Evolutionary conservation across 208 protist species (phyloP), one percentile per base, ranked within the genome.

Genomic region (Trypanosoma melophagium): DNA sequence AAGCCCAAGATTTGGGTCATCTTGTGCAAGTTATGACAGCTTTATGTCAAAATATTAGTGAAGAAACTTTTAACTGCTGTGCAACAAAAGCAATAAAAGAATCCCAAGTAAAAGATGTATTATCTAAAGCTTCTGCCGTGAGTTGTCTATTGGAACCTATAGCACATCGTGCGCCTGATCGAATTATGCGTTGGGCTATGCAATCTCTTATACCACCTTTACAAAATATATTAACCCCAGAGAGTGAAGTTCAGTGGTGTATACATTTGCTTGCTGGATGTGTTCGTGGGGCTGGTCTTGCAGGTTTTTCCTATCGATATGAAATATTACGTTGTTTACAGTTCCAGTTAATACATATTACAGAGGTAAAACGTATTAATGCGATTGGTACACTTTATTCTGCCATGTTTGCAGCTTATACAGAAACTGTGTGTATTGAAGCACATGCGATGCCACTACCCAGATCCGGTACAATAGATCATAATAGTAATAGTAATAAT

Each of bases 241-340:
- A 80, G 16, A 65, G 13, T 12, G 81, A 79, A 10, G 54, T 83
- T 24, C n/a, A 65, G 50, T 81, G 80, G 79, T 81, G 77, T 38
- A 60, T 59, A 22, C 31, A 64, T 19, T 50, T 87, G 22, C 81
- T 90, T 19, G 72, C 68, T 8, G 81, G 74, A 8, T 83, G 72
- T 24, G 50, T 89, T 31, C 25, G 64, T 44, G 72, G 76, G 13
- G 71, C 74, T 4, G 78, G 83, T 44, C 28, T 70, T 9, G 42
- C 62, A 17, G 57, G 40, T 44, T 80, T 80, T 54, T 21, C 47
- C 5, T 25, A 71, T 8, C 62, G 69, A 24, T 17, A 73, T 10
- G 61, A 71, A 19, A 16, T 82, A n/a, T 24, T 74, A n/a, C 17
- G 25, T 14, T 82, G 70, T 63, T 71, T 82, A 51, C 66, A 78